These are phyloP conservation scores for Hansenula sp. DNA, from an alignment of 1,139 yeast species.

Conservation along the genomic window DNA sequence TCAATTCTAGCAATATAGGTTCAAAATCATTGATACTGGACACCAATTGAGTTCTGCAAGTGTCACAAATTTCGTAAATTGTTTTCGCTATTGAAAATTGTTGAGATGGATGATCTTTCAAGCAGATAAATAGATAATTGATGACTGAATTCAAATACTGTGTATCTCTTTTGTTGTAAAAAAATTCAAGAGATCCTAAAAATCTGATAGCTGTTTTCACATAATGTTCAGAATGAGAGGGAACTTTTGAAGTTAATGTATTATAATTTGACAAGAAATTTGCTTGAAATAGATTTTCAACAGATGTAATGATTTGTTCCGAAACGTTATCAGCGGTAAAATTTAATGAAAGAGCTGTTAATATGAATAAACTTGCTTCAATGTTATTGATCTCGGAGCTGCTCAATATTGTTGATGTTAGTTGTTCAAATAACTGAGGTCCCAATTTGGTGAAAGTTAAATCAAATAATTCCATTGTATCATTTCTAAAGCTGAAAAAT, in stretches of 20 bases:
- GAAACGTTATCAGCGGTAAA: conserved; percentile 29
- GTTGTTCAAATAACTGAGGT: conserved; percentile 44
- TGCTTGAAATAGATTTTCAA: conserved; percentile 25
- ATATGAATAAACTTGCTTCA: conserved; percentile 66
- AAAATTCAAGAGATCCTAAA: conserved; percentile 52
- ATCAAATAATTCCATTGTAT: conserved; percentile 74
- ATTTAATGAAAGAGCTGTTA: conserved; percentile 40
- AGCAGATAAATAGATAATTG: conserved; percentile 39
- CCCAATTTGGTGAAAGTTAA: conserved; percentile 63
- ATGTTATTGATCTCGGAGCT: conserved; percentile 40
- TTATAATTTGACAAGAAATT: conserved; percentile 19
- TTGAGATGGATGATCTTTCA: conserved; percentile 25
- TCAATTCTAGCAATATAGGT: conserved; percentile 45
- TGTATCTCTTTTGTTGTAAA: conserved; percentile 38
- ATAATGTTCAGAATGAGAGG: conserved; percentile 18
- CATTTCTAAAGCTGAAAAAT: conserved; percentile 63
- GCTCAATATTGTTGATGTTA: conserved; percentile 39
- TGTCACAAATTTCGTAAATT: conserved; percentile 56
- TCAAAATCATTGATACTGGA: conserved; percentile 50
- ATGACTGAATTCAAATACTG: conserved; percentile 44
- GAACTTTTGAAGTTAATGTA: conserved; percentile 8
- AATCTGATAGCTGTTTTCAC: conserved; percentile 46
- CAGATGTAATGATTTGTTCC: conserved; percentile 18
- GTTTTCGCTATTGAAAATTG: conserved; percentile 49
- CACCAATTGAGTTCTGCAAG: conserved; percentile 45